Percentiles rank a stretch among this genome's conserved stretches.
These are phyloP conservation scores for Lepidium africanum DNA, from an alignment of 345 rosid species.

Conservation along the genomic window DNA sequence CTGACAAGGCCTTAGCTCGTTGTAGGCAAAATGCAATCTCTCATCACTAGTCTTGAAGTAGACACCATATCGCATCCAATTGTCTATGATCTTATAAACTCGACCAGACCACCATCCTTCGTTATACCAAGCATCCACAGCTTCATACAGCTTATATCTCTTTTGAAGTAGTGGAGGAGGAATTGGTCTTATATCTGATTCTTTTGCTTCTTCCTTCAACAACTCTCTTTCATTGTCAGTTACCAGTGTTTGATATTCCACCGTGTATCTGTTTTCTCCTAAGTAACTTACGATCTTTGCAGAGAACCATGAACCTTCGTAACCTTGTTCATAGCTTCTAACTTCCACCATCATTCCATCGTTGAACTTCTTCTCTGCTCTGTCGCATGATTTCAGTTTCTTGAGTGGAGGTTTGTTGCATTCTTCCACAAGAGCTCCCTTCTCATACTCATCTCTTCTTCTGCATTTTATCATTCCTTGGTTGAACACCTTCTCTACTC, in stretches of 20 bases:
- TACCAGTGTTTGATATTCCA: conserved; percentile 43
- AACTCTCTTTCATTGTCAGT: conserved; percentile 32
- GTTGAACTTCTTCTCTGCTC: neutral
- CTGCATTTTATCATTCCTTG: neutral
- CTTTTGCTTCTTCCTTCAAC: conserved; percentile 33
- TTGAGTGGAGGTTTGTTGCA: neutral
- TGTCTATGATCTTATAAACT: conserved; percentile 6
- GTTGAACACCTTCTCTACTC: neutral
- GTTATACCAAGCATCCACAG: conserved; percentile 45
- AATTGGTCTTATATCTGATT: conserved; percentile 33
- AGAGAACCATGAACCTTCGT: conserved; percentile 53
- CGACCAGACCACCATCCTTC: conserved; percentile 51
- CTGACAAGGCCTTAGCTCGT: conserved; percentile 41
- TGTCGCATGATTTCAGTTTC: conserved; percentile 1
- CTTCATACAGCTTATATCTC: neutral
- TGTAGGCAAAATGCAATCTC: conserved; percentile 35
- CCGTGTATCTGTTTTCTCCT: conserved; percentile 35
- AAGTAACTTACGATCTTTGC: conserved; percentile 33
- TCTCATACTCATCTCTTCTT: too few relatives aligned
- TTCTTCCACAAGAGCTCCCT: neutral
- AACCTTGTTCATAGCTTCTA: conserved; percentile 45
- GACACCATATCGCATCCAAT: conserved; percentile 28
- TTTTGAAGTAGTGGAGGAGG: conserved; percentile 28
- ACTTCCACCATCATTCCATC: conserved; percentile 17
- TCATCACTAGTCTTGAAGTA: conserved; percentile 29